These are phyloP conservation scores for Platismatia glauca DNA, from an alignment of 495 filamentous ascomycete species.

Conservation along the genomic window DNA sequence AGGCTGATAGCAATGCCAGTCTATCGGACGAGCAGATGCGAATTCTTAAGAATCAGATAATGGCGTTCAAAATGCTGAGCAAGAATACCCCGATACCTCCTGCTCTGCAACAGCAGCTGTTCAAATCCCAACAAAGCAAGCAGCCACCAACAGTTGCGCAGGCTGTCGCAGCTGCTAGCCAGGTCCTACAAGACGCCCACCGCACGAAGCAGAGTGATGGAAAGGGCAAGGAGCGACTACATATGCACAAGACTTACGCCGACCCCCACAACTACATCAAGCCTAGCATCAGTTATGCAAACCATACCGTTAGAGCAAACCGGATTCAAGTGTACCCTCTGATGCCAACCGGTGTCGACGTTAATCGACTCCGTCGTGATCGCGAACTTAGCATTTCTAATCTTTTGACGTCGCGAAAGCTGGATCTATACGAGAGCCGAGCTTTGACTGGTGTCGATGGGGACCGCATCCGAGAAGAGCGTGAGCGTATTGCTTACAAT, in stretches of 20 bases:
- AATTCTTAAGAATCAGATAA: slow-evolving; percentile 65
- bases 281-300: slow-evolving; percentile 63
- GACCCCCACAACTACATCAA: slow-evolving; percentile 53
- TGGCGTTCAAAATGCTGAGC: slow-evolving; percentile 70
- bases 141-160: slow-evolving; percentile 52
- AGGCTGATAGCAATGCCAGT: slow-evolving; percentile 37
- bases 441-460: slow-evolving; percentile 39
- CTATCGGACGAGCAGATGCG: slow-evolving; percentile 65
- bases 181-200: slow-evolving; percentile 41
- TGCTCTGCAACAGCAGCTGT: slow-evolving; percentile 66
- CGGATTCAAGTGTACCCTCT: slow-evolving; percentile 73
- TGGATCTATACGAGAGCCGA: slow-evolving; percentile 37
- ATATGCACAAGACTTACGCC: slow-evolving; percentile 54
- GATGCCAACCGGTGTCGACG: slow-evolving; percentile 71
- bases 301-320: slow-evolving; percentile 62
- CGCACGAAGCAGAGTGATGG: slow-evolving; percentile 26
- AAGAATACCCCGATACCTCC: slow-evolving; percentile 71
- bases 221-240: slow-evolving; percentile 27
- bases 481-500: slow-evolving; percentile 82
- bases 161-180: slow-evolving; percentile 42
- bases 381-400: slow-evolving; percentile 83
- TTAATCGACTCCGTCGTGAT: slow-evolving; percentile 72
- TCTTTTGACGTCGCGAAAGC: slow-evolving; percentile 69
- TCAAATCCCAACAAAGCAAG: slow-evolving; percentile 56
- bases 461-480: slow-evolving; percentile 70